phyloP scores from a whole-genome alignment of 2,329 filamentous ascomycete species.

The Penicillium sp. region DNA sequence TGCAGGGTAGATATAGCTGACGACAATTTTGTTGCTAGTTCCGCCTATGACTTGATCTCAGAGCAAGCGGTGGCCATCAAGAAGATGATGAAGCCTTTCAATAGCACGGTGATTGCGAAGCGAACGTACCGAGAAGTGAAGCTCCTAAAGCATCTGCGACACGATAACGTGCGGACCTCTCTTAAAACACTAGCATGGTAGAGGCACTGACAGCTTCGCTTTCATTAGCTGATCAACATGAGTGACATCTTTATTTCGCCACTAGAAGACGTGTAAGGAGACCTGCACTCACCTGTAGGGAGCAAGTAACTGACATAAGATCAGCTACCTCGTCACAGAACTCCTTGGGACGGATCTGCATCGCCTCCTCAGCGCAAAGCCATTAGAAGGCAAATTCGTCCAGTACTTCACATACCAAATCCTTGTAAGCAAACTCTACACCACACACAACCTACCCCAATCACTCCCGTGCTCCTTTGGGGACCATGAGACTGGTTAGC shows the following conservation, averaged over 20 bases:
- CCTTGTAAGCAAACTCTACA: conserved; percentile 66
- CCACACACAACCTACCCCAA: conserved; percentile 22
- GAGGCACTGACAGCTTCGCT: conserved; percentile 19
- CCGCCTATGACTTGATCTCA: conserved; percentile 95
- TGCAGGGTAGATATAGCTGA: conserved; percentile 2
- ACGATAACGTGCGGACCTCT: conserved; percentile 80
- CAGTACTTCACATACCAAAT: conserved; percentile 99
- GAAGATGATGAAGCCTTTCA: conserved; percentile 99
- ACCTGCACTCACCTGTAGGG: neutral
- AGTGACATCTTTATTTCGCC: conserved; percentile 99
- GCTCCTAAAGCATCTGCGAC: conserved; percentile 91
- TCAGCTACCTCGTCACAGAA: conserved; percentile 96
- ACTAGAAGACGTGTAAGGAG: conserved; percentile 89
- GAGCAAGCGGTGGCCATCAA: conserved; percentile 96
- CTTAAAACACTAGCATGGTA: neutral
- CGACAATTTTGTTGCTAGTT: conserved; percentile 60
- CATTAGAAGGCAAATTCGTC: conserved; percentile 98
- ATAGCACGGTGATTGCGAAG: conserved; percentile 94
- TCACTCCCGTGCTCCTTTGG: neutral
- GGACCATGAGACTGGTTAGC: neutral
- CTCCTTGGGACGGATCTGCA: conserved; percentile 96
- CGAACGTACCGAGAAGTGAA: conserved; percentile 97
- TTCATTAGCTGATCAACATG: conserved; percentile 82
- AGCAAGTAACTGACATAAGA: conserved; percentile 14
- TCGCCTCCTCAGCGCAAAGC: conserved; percentile 89